A percentile compares a stretch with the other conserved stretches of the same genome.
phyloP scores from a whole-genome alignment of 179 eudicot genomes.

The Vitellaria paradoxa region DNA sequence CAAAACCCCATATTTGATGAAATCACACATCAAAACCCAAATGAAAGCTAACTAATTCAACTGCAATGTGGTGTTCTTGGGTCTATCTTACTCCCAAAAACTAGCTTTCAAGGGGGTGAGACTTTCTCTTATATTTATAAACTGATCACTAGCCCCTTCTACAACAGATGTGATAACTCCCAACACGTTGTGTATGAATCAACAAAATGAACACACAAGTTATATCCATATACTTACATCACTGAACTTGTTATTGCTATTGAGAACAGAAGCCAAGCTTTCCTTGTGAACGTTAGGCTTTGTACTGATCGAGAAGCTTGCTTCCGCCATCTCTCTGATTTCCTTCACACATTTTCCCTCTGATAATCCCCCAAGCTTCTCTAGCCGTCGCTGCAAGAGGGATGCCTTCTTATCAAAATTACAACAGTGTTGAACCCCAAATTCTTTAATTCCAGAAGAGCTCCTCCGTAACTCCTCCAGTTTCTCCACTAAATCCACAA shows the following conservation, averaged over 20 bases:
- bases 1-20: too few relatives aligned
- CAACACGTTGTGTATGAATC: too few relatives aligned
- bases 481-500: constrained; percentile 63
- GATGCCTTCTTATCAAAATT: constrained; percentile 64
- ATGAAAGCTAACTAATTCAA: not conserved
- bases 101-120: too few relatives aligned
- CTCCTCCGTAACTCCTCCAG: constrained; percentile 55
- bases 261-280: constrained; percentile 14
- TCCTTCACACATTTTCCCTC: constrained; percentile 20
- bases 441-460: constrained; percentile 24
- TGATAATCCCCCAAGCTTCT: constrained; percentile 30
- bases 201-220: not conserved
- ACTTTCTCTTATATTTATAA: too few relatives aligned
- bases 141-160: too few relatives aligned
- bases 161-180: too few relatives aligned
- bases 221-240: constrained; percentile 32
- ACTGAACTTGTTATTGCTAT: constrained; percentile 19
- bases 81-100: too few relatives aligned
- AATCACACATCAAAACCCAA: not conserved
- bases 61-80: too few relatives aligned
- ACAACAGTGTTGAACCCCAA: constrained; percentile 38
- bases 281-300: constrained; percentile 11
- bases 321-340: constrained; percentile 25
- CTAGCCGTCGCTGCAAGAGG: constrained; percentile 42
- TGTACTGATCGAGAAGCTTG: constrained; percentile 11